Evolutionary conservation across 768 basidiomycete genomes (phyloP).

Genomic region (Podaxis rugospora): DNA sequence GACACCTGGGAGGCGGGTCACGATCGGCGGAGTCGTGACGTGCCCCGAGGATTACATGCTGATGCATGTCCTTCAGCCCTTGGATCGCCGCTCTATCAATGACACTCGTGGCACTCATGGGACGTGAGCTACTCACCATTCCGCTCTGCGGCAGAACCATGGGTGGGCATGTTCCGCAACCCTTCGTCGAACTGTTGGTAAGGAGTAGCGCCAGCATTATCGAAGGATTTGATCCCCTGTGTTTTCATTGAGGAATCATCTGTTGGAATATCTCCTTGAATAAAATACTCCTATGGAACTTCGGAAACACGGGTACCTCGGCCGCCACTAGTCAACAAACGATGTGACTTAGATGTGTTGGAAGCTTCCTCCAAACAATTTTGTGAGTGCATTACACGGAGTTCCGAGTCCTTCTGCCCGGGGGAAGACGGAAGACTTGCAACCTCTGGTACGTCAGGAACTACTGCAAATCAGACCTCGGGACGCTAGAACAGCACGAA

Average conservation of each 20-base stretch:
- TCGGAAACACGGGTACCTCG: too few relatives aligned
- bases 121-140: neutral
- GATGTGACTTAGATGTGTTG: neutral
- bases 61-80: neutral
- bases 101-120: neutral
- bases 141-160: neutral
- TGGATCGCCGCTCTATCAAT: slow-evolving; percentile 31
- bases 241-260: too few relatives aligned
- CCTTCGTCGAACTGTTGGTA: too few relatives aligned
- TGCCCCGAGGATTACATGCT: neutral
- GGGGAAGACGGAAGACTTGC: neutral
- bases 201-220: too few relatives aligned
- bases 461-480: neutral
- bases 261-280: too few relatives aligned
- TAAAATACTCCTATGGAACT: too few relatives aligned
- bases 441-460: neutral
- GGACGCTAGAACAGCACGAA: neutral
- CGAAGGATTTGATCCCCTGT: too few relatives aligned
- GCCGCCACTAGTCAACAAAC: too few relatives aligned
- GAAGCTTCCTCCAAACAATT: neutral
- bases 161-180: too few relatives aligned
- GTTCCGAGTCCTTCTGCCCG: too few relatives aligned
- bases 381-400: neutral
- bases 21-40: neutral
- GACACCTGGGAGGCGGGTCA: neutral